Base-by-base conservation (phyloP, 2,329 filamentous ascomycete genomes). In the Aaosphaeria pasadenensis region DNA sequence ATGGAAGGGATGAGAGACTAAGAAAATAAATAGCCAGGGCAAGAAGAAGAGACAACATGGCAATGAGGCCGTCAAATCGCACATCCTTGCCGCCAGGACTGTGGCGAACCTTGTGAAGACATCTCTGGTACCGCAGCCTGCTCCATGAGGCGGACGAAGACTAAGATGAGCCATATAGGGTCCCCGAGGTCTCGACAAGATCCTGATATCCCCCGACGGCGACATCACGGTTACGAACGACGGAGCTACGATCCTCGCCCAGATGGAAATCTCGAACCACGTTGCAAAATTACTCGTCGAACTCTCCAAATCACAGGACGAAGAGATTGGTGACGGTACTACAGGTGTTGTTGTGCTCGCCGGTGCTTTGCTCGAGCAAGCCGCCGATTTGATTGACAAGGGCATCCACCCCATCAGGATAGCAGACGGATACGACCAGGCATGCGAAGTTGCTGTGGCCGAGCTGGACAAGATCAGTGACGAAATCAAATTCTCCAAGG, bases 201-300 rank as follows among this genome's bases (percentile, higher is more conserved):
- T 99, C 69, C 83, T 99, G 62, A 99, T 99, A 64, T 99, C 94
- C 44, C 89, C 94, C 53, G 94, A 99, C 71, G 94, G 94, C 71
- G 94, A 99, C 74, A 99, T 99, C 72, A 99, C 94, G 53, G 91
- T 99, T 54, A 99, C 94, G 60, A 99, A 99, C 77, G 94, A 99
- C 76, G 94, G 94, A 65, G 95, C 95, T 47, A 99, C 94, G 41
- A 99, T 99, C 64, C 80, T 99, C 59, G 87, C 89, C 63, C 91
- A 85, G 82, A 99, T 99, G 94, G 94, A 99, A 77, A 92, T 99
- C 61, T 89, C 89, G 60, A 97, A 99, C 80, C 92, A 97, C 74
- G 91, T 99, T 53, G 94, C 94, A 54, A 97, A 97, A 77, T 81
- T 99, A 44, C 79, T 99, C 51, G 94, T 99, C 43, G 92, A 96